Conservation (phyloP, 1,284 basidiomycete species). For the Mycosarcoma maydis region DNA sequence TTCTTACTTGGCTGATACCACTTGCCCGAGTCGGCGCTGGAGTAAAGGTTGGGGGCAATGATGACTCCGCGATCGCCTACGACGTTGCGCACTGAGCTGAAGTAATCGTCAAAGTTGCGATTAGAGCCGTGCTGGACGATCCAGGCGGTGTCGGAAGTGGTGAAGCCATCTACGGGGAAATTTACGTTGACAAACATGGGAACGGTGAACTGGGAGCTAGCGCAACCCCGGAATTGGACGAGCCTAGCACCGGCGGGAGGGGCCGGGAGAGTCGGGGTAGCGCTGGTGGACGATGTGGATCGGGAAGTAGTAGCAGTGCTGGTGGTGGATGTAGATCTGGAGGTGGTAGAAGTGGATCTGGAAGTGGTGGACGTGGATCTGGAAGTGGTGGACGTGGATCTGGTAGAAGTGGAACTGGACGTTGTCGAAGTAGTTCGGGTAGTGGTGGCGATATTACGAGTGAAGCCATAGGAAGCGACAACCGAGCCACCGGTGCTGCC, state of each 20-base stretch:
- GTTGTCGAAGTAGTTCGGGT: too few relatives aligned
- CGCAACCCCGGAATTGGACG: conserved; percentile 27
- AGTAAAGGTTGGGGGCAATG: conserved; percentile 42
- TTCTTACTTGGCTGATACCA: conserved; percentile 28
- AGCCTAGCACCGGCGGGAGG: conserved; percentile 24
- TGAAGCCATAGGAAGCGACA: conserved; percentile 22
- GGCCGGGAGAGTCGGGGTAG: conserved; percentile 1
- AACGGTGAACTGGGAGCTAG: conserved; percentile 5
- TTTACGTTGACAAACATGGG: conserved; percentile 49
- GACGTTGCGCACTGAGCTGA: conserved; percentile 34
- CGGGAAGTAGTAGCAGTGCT: background rate
- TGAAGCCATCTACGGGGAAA: conserved; percentile 20
- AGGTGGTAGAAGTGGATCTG: background rate
- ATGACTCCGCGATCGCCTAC: conserved; percentile 35
- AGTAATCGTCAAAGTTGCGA: conserved; percentile 45
- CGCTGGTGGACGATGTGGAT: background rate
- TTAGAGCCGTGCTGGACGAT: conserved; percentile 46
- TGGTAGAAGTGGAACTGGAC: background rate
- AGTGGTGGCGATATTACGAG: background rate
- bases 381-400: background rate
- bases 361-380: background rate
- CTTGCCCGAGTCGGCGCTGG: conserved; percentile 11
- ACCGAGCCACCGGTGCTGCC: conserved; percentile 11
- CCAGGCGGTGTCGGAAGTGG: conserved; percentile 25
- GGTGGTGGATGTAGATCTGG: background rate